phyloP scores from a whole-genome alignment of 805 yeast genomes.

The Yamadazyma phyllophila region DNA sequence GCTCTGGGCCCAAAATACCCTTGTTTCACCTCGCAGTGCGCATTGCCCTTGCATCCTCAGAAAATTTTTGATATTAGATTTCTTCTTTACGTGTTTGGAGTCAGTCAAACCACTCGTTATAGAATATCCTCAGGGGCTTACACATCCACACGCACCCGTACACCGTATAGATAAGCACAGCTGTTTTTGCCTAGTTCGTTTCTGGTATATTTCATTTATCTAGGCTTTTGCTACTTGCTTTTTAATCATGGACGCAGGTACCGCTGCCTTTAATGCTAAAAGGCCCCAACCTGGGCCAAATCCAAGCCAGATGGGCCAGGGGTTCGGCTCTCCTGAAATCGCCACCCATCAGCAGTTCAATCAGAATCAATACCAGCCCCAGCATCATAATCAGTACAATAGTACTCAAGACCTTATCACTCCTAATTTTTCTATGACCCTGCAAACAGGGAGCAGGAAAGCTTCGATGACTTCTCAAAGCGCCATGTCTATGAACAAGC shows the following conservation, averaged over 20 bases:
- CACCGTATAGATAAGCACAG: too few species aligned
- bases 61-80: background rate
- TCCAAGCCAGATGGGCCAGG: background rate
- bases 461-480: constrained; percentile 41
- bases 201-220: too few species aligned
- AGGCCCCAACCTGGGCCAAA: background rate
- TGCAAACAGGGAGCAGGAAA: constrained; percentile 23
- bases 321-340: background rate
- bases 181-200: background rate
- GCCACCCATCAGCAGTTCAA: constrained; percentile 10
- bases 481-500: constrained; percentile 33
- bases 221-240: too few species aligned
- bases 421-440: constrained; percentile 12
- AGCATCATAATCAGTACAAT: background rate
- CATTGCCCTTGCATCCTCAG: background rate
- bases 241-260: constrained; percentile 23
- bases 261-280: constrained; percentile 14
- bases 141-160: too few species aligned
- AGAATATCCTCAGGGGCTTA: background rate
- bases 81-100: background rate
- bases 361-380: constrained; percentile 8
- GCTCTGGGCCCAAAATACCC: background rate
- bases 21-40: background rate
- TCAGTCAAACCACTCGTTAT: background rate
- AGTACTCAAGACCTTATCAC: constrained; percentile 9